Evolutionary conservation across 768 basidiomycete species (phyloP).

Genomic region (Podaxis sp.): DNA sequence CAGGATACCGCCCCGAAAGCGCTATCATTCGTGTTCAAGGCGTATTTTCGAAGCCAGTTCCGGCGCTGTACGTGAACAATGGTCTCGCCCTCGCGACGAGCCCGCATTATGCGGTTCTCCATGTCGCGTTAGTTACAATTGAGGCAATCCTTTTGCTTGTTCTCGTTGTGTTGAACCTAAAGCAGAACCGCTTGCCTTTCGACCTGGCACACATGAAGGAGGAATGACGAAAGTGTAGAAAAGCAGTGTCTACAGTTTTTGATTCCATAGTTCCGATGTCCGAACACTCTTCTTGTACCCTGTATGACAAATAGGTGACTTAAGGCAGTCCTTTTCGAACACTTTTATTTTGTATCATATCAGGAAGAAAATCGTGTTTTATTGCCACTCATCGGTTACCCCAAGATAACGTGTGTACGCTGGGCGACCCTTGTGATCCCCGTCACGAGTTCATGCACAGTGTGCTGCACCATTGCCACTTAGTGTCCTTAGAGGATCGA

Average conservation of each 20-base stretch:
- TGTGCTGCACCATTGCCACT: too few species aligned
- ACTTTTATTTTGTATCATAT: too few species aligned
- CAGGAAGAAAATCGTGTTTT: too few species aligned
- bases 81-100: neutral
- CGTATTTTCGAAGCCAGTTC: neutral
- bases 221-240: neutral
- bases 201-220: neutral
- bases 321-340: too few species aligned
- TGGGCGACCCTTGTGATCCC: too few species aligned
- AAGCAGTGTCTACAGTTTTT: neutral
- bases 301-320: too few species aligned
- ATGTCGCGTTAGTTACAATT: neutral
- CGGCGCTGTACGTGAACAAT: neutral
- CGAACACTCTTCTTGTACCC: neutral
- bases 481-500: too few species aligned
- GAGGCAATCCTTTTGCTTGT: neutral
- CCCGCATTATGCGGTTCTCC: neutral
- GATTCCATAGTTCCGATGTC: neutral
- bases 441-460: too few species aligned
- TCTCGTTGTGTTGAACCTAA: neutral
- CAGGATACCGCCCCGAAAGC: neutral
- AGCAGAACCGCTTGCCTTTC: neutral
- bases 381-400: too few species aligned
- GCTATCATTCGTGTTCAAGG: conserved; percentile 2
- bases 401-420: too few species aligned